Conservation (phyloP, 352 stramenopile genomes). For the Phytophthora rubi region DNA sequence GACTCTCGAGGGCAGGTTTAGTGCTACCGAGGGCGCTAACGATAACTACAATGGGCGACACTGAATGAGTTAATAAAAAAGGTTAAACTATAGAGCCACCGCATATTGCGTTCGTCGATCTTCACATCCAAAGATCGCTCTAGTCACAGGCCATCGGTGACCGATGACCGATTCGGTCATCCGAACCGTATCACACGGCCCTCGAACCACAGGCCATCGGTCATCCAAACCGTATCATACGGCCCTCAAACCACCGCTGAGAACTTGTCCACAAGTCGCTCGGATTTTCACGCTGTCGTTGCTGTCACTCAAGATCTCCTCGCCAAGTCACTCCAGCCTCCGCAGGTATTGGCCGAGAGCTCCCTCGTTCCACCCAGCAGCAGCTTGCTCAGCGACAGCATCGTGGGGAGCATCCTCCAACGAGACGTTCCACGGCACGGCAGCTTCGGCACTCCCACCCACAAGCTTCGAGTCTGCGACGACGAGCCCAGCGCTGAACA, state of each 20-base stretch:
- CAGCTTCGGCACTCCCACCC: neutral
- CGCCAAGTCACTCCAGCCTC: neutral
- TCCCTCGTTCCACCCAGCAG: neutral
- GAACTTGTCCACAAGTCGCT: too few species aligned
- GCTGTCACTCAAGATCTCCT: neutral
- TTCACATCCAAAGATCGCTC: too few species aligned
- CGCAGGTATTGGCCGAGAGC: neutral
- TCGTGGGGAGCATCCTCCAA: neutral
- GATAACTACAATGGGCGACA: neutral
- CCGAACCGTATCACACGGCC: too few species aligned
- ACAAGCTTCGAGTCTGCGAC: neutral
- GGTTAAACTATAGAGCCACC: neutral
- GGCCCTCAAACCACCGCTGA: too few species aligned
- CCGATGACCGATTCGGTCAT: too few species aligned
- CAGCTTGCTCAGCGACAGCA: neutral
- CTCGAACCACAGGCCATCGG: too few species aligned
- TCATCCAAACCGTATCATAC: too few species aligned
- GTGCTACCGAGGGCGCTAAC: neutral
- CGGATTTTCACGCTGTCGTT: neutral
- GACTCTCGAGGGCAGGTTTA: neutral
- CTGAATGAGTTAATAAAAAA: neutral
- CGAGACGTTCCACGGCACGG: neutral
- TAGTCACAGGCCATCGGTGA: too few species aligned
- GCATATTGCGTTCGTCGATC: too few species aligned
- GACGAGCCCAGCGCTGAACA: neutral